Conservation (phyloP, 805 yeast genomes). For the Lipomyces sp. region DNA sequence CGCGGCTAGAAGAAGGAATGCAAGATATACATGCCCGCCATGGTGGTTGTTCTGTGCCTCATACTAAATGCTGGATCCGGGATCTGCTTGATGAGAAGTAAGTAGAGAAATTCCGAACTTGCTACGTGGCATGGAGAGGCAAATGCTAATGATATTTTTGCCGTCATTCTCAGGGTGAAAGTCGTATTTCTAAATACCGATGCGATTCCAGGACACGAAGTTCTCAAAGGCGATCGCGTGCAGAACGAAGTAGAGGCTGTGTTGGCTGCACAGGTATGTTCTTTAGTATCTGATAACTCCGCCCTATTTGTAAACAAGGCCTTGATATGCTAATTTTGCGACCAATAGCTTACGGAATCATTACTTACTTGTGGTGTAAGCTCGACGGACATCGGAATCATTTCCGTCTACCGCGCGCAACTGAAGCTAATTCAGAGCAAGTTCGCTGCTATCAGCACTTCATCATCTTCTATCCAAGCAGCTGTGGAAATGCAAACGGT, state of each 20-base stretch:
- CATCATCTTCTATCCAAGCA: too few species aligned
- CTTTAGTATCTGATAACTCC: background rate
- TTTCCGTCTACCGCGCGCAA: conserved; percentile 87
- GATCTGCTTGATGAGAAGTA: conserved; percentile 52
- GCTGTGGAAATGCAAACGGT: conserved; percentile 82
- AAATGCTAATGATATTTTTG: background rate
- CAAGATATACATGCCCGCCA: background rate
- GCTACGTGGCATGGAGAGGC: conserved; percentile 5
- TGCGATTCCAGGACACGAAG: conserved; percentile 54
- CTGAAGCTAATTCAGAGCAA: conserved; percentile 46
- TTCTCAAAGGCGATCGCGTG: conserved; percentile 58
- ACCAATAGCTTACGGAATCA: conserved; percentile 49
- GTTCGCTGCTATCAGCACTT: conserved; percentile 34
- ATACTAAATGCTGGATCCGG: conserved; percentile 51
- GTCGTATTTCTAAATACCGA: conserved; percentile 86
- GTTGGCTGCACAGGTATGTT: conserved; percentile 47
- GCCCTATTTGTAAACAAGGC: too few species aligned
- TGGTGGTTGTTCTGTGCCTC: background rate
- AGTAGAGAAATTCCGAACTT: too few species aligned
- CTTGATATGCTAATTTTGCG: background rate
- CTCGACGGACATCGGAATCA: conserved; percentile 67
- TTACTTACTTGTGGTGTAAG: conserved; percentile 59
- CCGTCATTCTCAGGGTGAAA: conserved; percentile 32
- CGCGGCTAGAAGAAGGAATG: conserved; percentile 36
- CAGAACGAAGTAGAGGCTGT: conserved; percentile 73